Conservation (phyloP, 306 rosid genomes). For the Fragaria iinumae region DNA sequence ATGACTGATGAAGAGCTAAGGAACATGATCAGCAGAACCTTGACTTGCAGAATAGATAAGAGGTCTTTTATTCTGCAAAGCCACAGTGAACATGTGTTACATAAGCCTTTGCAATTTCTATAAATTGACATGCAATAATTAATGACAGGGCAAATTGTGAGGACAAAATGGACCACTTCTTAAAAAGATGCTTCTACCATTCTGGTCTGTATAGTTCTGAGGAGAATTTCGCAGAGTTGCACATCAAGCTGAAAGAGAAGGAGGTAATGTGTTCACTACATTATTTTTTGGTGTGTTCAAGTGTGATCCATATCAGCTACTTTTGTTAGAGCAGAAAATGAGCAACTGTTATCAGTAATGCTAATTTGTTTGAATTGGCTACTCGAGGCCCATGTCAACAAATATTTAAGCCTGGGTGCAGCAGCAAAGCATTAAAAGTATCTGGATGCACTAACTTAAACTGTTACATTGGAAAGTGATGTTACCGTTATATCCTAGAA, state of each 20-base stretch:
- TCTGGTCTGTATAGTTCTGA: slow-evolving; percentile 81
- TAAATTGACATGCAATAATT: slow-evolving; percentile 21
- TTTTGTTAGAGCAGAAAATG: not conserved
- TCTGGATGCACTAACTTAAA: not conserved
- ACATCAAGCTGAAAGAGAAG: slow-evolving; percentile 64
- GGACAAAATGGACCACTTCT: slow-evolving; percentile 85
- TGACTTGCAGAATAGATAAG: slow-evolving; percentile 92
- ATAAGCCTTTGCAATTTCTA: slow-evolving; percentile 6
- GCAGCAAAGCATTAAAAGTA: not conserved
- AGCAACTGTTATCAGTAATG: not conserved
- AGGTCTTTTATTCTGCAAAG: slow-evolving; percentile 41
- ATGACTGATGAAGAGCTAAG: slow-evolving; percentile 79
- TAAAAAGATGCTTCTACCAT: slow-evolving; percentile 87
- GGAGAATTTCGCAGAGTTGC: slow-evolving; percentile 63
- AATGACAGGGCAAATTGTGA: slow-evolving; percentile 75
- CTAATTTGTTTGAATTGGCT: not conserved
- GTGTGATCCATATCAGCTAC: not conserved
- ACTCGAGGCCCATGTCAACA: not conserved
- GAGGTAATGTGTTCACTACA: slow-evolving; percentile 49
- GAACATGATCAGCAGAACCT: slow-evolving; percentile 73
- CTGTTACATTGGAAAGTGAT: not conserved
- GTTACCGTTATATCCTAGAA: not conserved
- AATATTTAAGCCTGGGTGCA: not conserved
- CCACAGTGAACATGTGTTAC: not conserved
- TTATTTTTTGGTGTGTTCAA: slow-evolving; percentile 2